Conservation (phyloP, 2,329 filamentous ascomycete species). For the Cercospora beticola region DNA sequence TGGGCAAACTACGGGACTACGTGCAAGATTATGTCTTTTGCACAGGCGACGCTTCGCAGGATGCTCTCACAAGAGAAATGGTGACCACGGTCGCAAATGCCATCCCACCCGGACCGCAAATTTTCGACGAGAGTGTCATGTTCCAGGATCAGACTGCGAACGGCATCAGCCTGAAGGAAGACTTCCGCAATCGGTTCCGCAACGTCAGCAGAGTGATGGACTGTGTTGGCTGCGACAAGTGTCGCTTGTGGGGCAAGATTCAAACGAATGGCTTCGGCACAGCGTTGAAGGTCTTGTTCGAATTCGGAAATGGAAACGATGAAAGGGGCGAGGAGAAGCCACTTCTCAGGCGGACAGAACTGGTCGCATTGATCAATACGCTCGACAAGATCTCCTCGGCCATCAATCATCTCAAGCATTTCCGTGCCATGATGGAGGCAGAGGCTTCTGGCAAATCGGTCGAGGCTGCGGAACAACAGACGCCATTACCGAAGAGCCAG, state of each 20-base stretch:
- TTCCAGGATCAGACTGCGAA: slow-evolving; percentile 62
- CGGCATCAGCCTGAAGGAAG: slow-evolving; percentile 79
- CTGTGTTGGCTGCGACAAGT: slow-evolving; percentile 98
- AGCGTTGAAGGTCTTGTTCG: slow-evolving; percentile 92
- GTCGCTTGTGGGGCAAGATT: slow-evolving; percentile 94
- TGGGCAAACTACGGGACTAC: slow-evolving; percentile 84
- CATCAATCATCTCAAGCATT: slow-evolving; percentile 70
- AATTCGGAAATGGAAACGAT: slow-evolving; percentile 77
- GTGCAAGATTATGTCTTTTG: slow-evolving; percentile 88
- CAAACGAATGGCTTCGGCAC: slow-evolving; percentile 94
- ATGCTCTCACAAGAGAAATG: slow-evolving; percentile 75
- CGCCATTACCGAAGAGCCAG: slow-evolving; percentile 14
- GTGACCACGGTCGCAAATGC: slow-evolving; percentile 72
- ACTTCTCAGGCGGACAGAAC: slow-evolving; percentile 78
- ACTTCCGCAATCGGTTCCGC: slow-evolving; percentile 95
- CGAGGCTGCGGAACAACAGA: slow-evolving; percentile 16
- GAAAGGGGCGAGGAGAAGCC: slow-evolving; percentile 60
- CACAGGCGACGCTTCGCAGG: slow-evolving; percentile 77
- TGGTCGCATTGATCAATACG: slow-evolving; percentile 93
- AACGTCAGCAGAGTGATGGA: slow-evolving; percentile 98
- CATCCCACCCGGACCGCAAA: slow-evolving; percentile 66
- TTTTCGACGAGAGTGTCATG: slow-evolving; percentile 95
- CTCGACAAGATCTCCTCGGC: slow-evolving; percentile 83
- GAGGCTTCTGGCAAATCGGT: slow-evolving; percentile 27
- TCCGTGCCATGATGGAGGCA: slow-evolving; percentile 56